These are phyloP conservation scores for Penicillium sp. DNA, from an alignment of 2,329 filamentous ascomycete species.

Conservation along the genomic window DNA sequence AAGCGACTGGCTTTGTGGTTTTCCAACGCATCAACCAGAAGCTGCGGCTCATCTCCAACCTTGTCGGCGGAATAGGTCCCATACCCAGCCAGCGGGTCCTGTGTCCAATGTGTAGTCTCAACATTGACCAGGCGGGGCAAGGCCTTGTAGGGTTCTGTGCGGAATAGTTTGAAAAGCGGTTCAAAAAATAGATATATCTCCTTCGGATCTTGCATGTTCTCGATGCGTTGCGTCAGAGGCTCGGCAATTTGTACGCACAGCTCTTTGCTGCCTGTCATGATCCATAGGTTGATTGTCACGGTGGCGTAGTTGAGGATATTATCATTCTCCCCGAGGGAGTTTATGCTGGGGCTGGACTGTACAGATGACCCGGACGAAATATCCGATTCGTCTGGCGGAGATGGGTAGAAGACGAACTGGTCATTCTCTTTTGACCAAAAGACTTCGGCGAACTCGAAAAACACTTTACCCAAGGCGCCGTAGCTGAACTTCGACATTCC, in stretches of 20 bases:
- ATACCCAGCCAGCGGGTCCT: conserved; percentile 44
- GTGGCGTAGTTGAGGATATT: conserved; percentile 44
- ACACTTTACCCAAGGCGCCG: conserved; percentile 44
- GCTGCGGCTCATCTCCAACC: conserved; percentile 41
- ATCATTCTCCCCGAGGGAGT: conserved; percentile 19
- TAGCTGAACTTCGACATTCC: conserved; percentile 40
- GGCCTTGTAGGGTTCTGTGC: conserved; percentile 45
- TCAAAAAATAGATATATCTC: conserved; percentile 44
- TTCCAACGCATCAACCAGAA: conserved; percentile 36
- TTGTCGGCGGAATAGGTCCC: conserved; percentile 46
- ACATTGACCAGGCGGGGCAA: conserved; percentile 39
- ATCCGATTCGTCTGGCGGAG: conserved; percentile 31
- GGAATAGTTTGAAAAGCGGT: conserved; percentile 43
- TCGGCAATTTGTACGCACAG: conserved; percentile 45
- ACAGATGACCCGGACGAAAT: conserved; percentile 28
- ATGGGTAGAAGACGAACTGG: conserved; percentile 46
- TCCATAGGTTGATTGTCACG: conserved; percentile 45
- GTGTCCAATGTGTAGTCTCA: conserved; percentile 46
- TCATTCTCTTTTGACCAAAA: conserved; percentile 48
- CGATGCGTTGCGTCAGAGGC: conserved; percentile 45
- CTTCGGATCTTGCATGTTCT: conserved; percentile 39
- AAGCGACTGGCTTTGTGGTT: conserved; percentile 35
- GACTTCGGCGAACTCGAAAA: conserved; percentile 43
- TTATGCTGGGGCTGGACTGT: conserved; percentile 9
- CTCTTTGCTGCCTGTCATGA: conserved; percentile 43